These are phyloP conservation scores for Akanthomyces muscarius DNA, from an alignment of 2,329 filamentous ascomycete genomes.

Conservation along the genomic window DNA sequence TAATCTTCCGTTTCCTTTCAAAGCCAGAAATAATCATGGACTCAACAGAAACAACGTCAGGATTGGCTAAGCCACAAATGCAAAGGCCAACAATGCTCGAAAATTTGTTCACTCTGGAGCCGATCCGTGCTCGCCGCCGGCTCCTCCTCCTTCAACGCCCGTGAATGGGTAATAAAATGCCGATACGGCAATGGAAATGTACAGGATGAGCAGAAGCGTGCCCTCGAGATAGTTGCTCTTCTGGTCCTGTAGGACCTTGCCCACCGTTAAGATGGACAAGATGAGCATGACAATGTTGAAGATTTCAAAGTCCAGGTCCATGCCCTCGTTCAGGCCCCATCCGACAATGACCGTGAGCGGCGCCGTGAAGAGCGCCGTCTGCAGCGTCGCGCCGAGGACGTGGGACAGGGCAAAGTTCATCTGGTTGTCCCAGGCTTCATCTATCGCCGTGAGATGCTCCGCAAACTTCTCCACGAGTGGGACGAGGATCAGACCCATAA, in stretches of 20 bases:
- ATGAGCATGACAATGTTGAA: slow-evolving; percentile 83
- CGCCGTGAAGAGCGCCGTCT: slow-evolving; percentile 84
- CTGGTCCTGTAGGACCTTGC: slow-evolving; percentile 80
- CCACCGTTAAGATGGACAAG: slow-evolving; percentile 79
- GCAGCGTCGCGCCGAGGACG: slow-evolving; percentile 80
- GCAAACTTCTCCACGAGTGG: slow-evolving; percentile 82
- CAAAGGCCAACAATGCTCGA: background rate
- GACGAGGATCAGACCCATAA: slow-evolving; percentile 69
- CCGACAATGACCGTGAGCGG: slow-evolving; percentile 79
- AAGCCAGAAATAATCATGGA: background rate
- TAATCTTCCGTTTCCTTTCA: background rate
- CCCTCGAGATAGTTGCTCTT: slow-evolving; percentile 92
- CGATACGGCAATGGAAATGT: slow-evolving; percentile 56
- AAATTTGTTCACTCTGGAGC: background rate
- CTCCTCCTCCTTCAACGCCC: slow-evolving; percentile 21
- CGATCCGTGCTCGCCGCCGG: background rate
- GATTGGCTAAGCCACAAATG: background rate
- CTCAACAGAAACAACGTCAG: background rate
- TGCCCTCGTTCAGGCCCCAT: slow-evolving; percentile 62
- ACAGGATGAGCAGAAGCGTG: slow-evolving; percentile 68
- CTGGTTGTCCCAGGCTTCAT: slow-evolving; percentile 78
- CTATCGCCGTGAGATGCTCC: slow-evolving; percentile 78
- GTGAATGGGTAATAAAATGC: slow-evolving; percentile 51
- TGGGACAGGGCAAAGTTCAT: slow-evolving; percentile 85
- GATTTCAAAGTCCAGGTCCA: slow-evolving; percentile 81